phyloP scores from a whole-genome alignment of 2,329 filamentous ascomycete genomes.

The Alternaria solani region DNA sequence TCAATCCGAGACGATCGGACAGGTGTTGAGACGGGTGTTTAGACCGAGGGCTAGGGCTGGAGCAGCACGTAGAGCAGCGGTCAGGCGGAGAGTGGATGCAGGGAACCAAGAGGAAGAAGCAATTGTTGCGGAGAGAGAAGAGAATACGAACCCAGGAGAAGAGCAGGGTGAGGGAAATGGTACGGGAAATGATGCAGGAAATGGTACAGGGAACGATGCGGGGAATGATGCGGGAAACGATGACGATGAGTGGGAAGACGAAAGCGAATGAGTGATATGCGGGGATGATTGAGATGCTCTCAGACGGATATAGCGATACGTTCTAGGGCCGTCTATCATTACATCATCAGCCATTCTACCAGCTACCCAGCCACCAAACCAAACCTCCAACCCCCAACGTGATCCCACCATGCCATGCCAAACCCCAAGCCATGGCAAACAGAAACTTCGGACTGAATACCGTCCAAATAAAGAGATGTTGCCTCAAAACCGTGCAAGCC shows the following conservation, averaged over 20 bases:
- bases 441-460: conserved; percentile 98
- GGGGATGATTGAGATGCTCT: not conserved
- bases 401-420: conserved; percentile 76
- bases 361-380: conserved; percentile 45
- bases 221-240: not conserved
- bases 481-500: conserved; percentile 82
- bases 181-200: no score
- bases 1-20: not conserved
- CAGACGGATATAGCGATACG: not conserved
- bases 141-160: not conserved
- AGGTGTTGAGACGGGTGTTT: not conserved
- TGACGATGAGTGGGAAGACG: not conserved
- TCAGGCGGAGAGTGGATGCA: not conserved
- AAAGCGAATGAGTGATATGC: not conserved
- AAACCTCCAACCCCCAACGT: conserved; percentile 43
- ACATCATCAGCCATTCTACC: conserved; percentile 22
- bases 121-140: not conserved
- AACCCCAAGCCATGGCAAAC: conserved; percentile 87
- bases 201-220: no score
- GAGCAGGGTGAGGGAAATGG: not conserved
- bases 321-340: not conserved
- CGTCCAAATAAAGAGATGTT: conserved; percentile 97
- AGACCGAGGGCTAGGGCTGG: not conserved
- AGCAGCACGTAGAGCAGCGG: not conserved
- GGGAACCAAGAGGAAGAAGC: not conserved